Percentiles rank a stretch among this genome's conserved stretches.
These are phyloP conservation scores for Aspergillus egyptiacus DNA, from an alignment of 495 filamentous ascomycete species.

Conservation along the genomic window DNA sequence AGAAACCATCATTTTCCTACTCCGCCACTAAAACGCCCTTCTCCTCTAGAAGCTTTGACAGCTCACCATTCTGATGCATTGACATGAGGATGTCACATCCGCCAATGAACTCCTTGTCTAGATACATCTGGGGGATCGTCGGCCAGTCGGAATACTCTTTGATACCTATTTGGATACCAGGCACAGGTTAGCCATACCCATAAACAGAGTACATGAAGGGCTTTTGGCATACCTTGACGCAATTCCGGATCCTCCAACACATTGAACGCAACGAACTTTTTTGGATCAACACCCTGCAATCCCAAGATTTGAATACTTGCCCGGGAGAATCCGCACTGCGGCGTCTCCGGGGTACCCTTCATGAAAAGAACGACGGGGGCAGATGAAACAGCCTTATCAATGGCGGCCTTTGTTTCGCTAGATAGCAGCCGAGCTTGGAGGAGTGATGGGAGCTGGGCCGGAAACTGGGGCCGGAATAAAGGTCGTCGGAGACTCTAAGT, in stretches of 20 bases:
- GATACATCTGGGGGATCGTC: slow-evolving; percentile 93
- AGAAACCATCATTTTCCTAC: slow-evolving; percentile 12
- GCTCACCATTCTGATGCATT: slow-evolving; percentile 95
- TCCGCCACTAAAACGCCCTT: slow-evolving; percentile 71
- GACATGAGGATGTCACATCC: slow-evolving; percentile 95
- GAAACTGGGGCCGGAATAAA: slow-evolving; percentile 25
- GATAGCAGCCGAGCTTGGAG: slow-evolving; percentile 63
- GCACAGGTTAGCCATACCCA: not conserved
- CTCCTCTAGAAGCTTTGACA: slow-evolving; percentile 85
- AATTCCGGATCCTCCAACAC: slow-evolving; percentile 87
- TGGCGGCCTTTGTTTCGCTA: slow-evolving; percentile 65
- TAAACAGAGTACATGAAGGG: not conserved
- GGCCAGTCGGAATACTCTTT: slow-evolving; percentile 99
- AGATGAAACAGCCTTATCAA: slow-evolving; percentile 78
- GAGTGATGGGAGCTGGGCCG: slow-evolving; percentile 25
- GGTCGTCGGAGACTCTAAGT: slow-evolving; percentile 19
- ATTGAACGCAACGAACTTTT: slow-evolving; percentile 94
- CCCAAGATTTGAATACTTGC: slow-evolving; percentile 93
- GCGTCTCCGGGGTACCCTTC: slow-evolving; percentile 95
- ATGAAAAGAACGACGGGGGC: slow-evolving; percentile 96
- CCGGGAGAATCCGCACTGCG: slow-evolving; percentile 97
- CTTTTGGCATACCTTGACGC: slow-evolving; percentile 60
- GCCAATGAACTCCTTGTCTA: slow-evolving; percentile 92
- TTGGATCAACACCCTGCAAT: slow-evolving; percentile 91
- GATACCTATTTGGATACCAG: slow-evolving; percentile 56